Evolutionary conservation across 768 basidiomycete genomes (phyloP).

Genomic region (Trametes cingulata): DNA sequence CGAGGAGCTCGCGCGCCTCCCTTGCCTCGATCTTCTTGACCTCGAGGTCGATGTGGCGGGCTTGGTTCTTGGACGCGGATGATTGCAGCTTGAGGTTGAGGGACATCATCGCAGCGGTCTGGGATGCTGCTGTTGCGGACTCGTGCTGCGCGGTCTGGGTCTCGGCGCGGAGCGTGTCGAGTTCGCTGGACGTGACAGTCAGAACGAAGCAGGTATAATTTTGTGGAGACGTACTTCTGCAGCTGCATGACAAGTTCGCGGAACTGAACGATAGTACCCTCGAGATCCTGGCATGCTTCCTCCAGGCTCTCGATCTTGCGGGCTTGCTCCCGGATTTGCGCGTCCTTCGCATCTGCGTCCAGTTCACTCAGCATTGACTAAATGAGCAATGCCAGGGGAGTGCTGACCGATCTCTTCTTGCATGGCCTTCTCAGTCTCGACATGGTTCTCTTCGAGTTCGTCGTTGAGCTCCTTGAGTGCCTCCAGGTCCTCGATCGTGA

Average conservation of each 20-base stretch:
- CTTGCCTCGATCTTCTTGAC: slow-evolving; percentile 80
- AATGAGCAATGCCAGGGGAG: not conserved
- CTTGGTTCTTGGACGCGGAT: slow-evolving; percentile 87
- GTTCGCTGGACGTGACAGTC: slow-evolving; percentile 55
- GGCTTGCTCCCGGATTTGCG: slow-evolving; percentile 64
- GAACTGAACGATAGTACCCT: slow-evolving; percentile 88
- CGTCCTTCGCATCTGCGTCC: slow-evolving; percentile 64
- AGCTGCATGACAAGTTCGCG: slow-evolving; percentile 85
- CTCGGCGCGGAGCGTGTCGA: slow-evolving; percentile 79
- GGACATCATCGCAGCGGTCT: slow-evolving; percentile 92
- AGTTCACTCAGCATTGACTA: not conserved
- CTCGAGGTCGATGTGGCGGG: slow-evolving; percentile 87
- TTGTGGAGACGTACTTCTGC: slow-evolving; percentile 66
- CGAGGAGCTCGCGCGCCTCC: slow-evolving; percentile 77
- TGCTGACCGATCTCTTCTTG: slow-evolving; percentile 83
- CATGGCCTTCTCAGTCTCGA: slow-evolving; percentile 89
- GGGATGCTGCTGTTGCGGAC: slow-evolving; percentile 79
- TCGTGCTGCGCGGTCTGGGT: slow-evolving; percentile 84
- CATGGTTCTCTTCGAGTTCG: slow-evolving; percentile 94
- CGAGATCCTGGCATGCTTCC: slow-evolving; percentile 81
- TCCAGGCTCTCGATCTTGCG: slow-evolving; percentile 70
- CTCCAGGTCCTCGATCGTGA: slow-evolving; percentile 95
- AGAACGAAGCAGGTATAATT: not conserved
- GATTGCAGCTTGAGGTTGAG: slow-evolving; percentile 94
- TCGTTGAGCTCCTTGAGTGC: slow-evolving; percentile 94